Evolutionary conservation across 2,329 filamentous ascomycete species (phyloP), one percentile per base, ranked within the genome.

Genomic region (Claviceps africana): DNA sequence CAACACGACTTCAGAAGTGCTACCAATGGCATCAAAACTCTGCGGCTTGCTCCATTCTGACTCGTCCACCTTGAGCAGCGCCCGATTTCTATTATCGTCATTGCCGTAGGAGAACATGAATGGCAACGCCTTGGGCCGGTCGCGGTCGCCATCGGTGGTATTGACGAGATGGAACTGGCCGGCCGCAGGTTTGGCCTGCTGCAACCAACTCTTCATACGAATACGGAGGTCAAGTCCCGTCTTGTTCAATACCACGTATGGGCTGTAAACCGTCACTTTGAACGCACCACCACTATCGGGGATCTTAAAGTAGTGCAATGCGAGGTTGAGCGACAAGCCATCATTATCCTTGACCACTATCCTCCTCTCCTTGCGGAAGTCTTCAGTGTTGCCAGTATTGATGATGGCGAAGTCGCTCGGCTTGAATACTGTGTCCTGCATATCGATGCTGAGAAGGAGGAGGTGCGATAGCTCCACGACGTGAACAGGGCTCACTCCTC

Each of bases 1-100:
- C 35, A 98, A 75, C 35, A 93, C 79, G 37, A 95, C 86, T 60
- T 96, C 90, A 17, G 88, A 85, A 0, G 85, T 89, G 61, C 91
- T 97, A 33, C 93, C 93, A 57, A 98, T 93, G 21, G 93, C 93
- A 63, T 98, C 94, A 61, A 98, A 95, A 76, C 88, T 96, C 65
- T 97, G 91, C 0, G 91, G 88, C 64, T 93, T 95, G 70, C 93
- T 97, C 94, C 93, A 98, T 55, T 83, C 80, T 1, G 93, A 96
- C 51, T 94, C 86, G 5, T 86, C 88, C 42, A 96, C 81, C 69
- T 88, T 94, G 54, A 98, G 72, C 45, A 95, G 72, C 7, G 88
- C 89, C 58, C 93, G 82, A 65, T 98, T 98, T 60, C 88, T 88
- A 59, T 87, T 86, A 62, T 98, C 93, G 57, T 95, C 86, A 21